phyloP scores from a whole-genome alignment of 202 grass and related monocot genomes.

The Musa balbisiana region DNA sequence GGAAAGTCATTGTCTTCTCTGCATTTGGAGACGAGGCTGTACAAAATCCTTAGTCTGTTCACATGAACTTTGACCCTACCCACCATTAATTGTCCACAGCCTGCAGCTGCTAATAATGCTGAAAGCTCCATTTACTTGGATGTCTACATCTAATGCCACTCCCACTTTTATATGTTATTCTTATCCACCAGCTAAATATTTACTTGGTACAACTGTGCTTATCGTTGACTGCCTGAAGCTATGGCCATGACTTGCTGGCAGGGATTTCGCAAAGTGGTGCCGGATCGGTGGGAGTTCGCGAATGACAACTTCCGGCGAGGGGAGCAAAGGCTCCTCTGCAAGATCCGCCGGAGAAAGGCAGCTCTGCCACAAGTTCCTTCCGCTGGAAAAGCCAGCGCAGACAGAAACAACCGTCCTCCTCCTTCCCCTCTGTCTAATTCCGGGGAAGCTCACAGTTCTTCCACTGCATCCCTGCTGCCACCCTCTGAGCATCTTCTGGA shows the following conservation, averaged over 20 bases:
- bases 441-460: conserved; percentile 32
- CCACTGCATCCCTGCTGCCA: conserved; percentile 37
- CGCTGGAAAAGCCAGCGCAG: not conserved
- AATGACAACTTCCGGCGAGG: conserved; percentile 81
- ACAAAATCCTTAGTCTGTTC: no score
- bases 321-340: conserved; percentile 46
- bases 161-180: no score
- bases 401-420: conserved; percentile 19
- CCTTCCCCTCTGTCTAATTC: conserved; percentile 32
- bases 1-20: no score
- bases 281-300: conserved; percentile 88
- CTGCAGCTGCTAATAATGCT: no score
- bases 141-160: no score
- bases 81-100: no score
- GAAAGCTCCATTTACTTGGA: no score
- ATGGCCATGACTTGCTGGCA: conserved; percentile 12
- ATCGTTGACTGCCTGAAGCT: not conserved
- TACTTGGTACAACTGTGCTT: not conserved
- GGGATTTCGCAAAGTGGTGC: conserved; percentile 89
- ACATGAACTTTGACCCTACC: no score
- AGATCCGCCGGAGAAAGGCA: conserved; percentile 59
- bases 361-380: conserved; percentile 10
- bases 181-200: not conserved
- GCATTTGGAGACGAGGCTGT: no score
- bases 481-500: not conserved